A percentile compares a stretch with the other conserved stretches of the same genome.
These are phyloP conservation scores for Saprolegnia parasitica DNA, from an alignment of 352 stramenopile genomes.

Conservation along the genomic window DNA sequence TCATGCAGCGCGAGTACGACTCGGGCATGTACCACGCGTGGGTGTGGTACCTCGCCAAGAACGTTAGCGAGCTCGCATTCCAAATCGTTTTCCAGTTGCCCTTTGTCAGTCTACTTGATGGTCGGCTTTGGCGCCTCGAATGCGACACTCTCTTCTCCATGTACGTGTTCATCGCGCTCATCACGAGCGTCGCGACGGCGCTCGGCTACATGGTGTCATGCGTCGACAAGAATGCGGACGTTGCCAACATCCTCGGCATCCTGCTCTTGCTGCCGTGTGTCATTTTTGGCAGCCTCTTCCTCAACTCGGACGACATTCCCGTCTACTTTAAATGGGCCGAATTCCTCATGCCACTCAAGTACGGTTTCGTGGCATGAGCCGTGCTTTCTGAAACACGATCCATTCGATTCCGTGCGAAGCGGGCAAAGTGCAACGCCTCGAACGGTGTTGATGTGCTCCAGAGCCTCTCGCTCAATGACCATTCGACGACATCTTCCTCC, in stretches of 20 bases:
- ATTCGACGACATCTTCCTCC: not conserved
- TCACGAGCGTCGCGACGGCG: slow-evolving; percentile 36
- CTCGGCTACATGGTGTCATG: slow-evolving; percentile 40
- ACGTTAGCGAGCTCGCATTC: slow-evolving; percentile 43
- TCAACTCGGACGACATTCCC: slow-evolving; percentile 40
- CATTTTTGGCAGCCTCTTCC: slow-evolving; percentile 43
- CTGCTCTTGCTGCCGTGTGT: slow-evolving; percentile 40
- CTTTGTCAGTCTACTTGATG: slow-evolving; percentile 36
- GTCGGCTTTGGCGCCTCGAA: slow-evolving; percentile 41
- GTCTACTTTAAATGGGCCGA: slow-evolving; percentile 43
- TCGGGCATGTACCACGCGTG: slow-evolving; percentile 37
- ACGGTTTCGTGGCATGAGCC: slow-evolving; percentile 34
- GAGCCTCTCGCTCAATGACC: not conserved
- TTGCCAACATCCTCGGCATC: slow-evolving; percentile 39
- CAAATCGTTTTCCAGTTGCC: slow-evolving; percentile 43
- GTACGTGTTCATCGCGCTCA: slow-evolving; percentile 39
- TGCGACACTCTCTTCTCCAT: slow-evolving; percentile 36
- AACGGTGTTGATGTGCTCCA: slow-evolving; percentile 4
- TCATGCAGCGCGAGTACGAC: slow-evolving; percentile 46
- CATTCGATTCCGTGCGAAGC: slow-evolving; percentile 14
- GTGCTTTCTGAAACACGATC: slow-evolving; percentile 19
- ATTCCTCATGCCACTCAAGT: slow-evolving; percentile 45
- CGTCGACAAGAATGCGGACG: slow-evolving; percentile 31
- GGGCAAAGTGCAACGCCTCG: not conserved
- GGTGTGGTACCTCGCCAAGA: slow-evolving; percentile 48